Evolutionary conservation across 2,329 filamentous ascomycete species (phyloP).

Genomic region (Niveomyces coronatus): DNA sequence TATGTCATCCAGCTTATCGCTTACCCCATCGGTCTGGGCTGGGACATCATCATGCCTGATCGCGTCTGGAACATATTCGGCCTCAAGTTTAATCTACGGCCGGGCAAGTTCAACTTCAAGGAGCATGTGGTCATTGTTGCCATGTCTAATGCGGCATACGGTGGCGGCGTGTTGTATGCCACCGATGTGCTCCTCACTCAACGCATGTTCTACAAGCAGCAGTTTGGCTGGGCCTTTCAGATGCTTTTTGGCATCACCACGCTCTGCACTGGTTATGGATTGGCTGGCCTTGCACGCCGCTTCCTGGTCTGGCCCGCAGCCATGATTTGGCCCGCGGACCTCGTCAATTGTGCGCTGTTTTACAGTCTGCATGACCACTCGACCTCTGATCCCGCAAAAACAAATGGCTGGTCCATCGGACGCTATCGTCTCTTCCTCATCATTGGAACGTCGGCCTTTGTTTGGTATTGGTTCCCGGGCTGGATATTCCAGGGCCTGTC

Average conservation of each 20-base stretch:
- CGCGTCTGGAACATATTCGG: constrained; percentile 40
- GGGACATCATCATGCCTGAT: constrained; percentile 45
- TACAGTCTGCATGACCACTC: constrained; percentile 36
- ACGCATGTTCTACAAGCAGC: constrained; percentile 46
- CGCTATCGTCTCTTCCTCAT: constrained; percentile 54
- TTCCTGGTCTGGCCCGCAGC: constrained; percentile 45
- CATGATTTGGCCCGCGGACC: constrained; percentile 48
- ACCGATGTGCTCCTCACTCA: constrained; percentile 41
- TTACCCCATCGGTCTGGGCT: constrained; percentile 46
- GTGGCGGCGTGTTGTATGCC: constrained; percentile 46
- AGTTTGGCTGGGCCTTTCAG: constrained; percentile 44
- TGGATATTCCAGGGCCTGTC: constrained; percentile 53
- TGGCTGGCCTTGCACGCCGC: constrained; percentile 43
- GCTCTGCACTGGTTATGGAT: constrained; percentile 46
- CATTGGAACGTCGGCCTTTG: constrained; percentile 38
- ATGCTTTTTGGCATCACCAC: constrained; percentile 43
- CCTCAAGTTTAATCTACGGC: constrained; percentile 44
- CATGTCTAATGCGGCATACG: constrained; percentile 54
- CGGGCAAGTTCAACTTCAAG: constrained; percentile 51
- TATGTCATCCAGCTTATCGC: constrained; percentile 53
- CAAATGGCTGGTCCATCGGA: constrained; percentile 52
- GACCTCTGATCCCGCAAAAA: constrained; percentile 35
- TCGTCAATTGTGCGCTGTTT: constrained; percentile 44
- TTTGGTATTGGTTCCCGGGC: constrained; percentile 53
- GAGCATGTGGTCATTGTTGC: constrained; percentile 52